Evolutionary conservation across 2,329 filamentous ascomycete genomes (phyloP), one percentile per base, ranked within the genome.

Genomic region (Pezicula carpinea): DNA sequence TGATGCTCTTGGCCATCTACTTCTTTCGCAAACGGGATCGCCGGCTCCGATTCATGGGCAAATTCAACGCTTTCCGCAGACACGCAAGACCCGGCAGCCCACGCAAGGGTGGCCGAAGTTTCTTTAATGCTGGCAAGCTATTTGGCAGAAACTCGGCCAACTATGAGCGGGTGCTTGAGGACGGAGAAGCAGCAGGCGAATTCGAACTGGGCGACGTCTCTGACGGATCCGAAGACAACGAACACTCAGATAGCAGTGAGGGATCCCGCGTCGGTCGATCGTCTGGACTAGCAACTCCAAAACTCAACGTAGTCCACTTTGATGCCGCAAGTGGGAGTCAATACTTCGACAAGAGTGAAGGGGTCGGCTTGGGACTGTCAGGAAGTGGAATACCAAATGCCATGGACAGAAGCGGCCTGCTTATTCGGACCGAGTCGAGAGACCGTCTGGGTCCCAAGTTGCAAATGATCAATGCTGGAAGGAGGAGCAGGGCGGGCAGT

Each of bases 131-230:
- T 6, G 76, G 75, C 52, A 88, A 86, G 61, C 66, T 93, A 4
- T 86, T 95, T 52, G 78, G 77, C 13, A 75, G 79, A 5, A 68
- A 64, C 42, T 67, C 70, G 1, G 62, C 72, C 6, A 72, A 77
- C 3, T 96, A 96, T 61, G 91, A 96, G 62, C 83, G 89, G 23
- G 85, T 96, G 3, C 69, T 95, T 43, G 90, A 96, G 67, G 87
- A 91, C 56, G 90, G 87, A 11, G 79, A 81, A n/a, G 69, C 71
- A 10, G 71, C 69, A 2, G 68, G 79, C 46, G 85, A 89, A 35
- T 92, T 95, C 61, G 91, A 96, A 63, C 77, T 96, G 2, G 81
- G 78, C 22, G 82, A 82, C 14, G 68, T 80, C 7, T 40, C 38
- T 1, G 38, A 40, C 14, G 79, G 83, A 23, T 82, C 81, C 1